Evolutionary conservation across 345 rosid genomes (phyloP).

Genomic region (Brassica napus): Da-Ae NC_063446.1:2524501-2525000

Average conservation of each 20-base stretch:
- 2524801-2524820: background rate
- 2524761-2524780: no score
- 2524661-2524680: conserved; percentile 54
- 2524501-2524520: no score
- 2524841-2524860: background rate
- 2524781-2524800: background rate
- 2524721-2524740: conserved; percentile 90
- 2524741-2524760: conserved; percentile 56
- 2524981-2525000: conserved; percentile 26
- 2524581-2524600: background rate
- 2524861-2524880: background rate
- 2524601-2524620: background rate
- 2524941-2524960: conserved; percentile 5
- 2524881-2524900: conserved; percentile 14
- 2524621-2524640: background rate
- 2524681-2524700: conserved; percentile 97
- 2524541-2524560: no score
- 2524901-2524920: conserved; percentile 4
- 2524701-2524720: conserved; percentile 99
- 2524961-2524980: background rate
- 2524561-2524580: no score
- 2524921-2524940: background rate
- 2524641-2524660: background rate
- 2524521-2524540: no score
- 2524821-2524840: background rate